Evolutionary conservation across 805 yeast species (phyloP).

Genomic region (Zygotorulaspora sp.): DNA sequence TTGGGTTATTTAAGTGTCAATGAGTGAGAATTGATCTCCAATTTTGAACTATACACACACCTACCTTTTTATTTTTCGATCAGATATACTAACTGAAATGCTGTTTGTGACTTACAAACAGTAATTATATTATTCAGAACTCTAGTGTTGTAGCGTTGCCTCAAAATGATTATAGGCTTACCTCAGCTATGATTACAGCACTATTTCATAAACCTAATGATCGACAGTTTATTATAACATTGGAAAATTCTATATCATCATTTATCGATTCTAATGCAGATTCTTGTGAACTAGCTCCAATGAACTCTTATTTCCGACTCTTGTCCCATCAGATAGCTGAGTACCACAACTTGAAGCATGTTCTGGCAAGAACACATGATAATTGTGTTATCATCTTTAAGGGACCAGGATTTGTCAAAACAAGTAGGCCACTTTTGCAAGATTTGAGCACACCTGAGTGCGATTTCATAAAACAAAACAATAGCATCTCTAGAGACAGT

Average conservation of each 20-base stretch:
- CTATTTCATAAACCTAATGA: slow-evolving; percentile 42
- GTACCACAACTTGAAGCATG: slow-evolving; percentile 59
- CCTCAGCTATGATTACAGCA: slow-evolving; percentile 38
- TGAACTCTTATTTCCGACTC: slow-evolving; percentile 66
- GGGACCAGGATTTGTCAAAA: slow-evolving; percentile 25
- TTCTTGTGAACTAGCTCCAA: slow-evolving; percentile 44
- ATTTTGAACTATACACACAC: too few species aligned
- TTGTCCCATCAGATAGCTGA: slow-evolving; percentile 68
- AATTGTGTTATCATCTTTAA: slow-evolving; percentile 43
- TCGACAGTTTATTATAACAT: slow-evolving; percentile 44
- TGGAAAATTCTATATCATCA: slow-evolving; percentile 45
- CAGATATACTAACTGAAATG: slow-evolving; percentile 1
- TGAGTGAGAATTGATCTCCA: too few species aligned
- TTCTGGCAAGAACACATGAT: slow-evolving; percentile 45
- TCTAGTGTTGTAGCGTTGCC: background rate
- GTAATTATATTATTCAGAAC: background rate
- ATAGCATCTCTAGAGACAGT: background rate
- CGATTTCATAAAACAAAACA: background rate
- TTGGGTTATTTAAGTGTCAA: too few species aligned
- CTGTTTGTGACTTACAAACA: background rate
- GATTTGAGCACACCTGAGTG: slow-evolving; percentile 5
- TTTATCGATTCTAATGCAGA: slow-evolving; percentile 42
- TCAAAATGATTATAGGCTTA: slow-evolving; percentile 14
- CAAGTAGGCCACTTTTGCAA: slow-evolving; percentile 19
- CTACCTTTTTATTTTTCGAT: too few species aligned